Conservation (phyloP, 805 yeast genomes). For the Candida dajiaensis region DNA sequence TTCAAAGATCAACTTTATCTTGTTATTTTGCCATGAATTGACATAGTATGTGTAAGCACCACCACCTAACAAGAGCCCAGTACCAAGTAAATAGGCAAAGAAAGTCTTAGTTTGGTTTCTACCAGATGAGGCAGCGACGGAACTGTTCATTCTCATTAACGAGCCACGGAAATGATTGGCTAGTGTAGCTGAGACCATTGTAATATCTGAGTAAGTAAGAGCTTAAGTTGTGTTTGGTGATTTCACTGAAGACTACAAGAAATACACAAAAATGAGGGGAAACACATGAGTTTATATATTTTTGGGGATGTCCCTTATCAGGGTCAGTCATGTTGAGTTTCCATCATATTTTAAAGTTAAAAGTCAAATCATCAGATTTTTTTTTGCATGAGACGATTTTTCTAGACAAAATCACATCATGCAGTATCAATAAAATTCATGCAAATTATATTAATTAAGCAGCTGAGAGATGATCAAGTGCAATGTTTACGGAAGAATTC, state of each 20-base stretch:
- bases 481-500: background rate
- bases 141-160: slow-evolving; percentile 15
- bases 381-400: background rate
- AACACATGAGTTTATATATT: background rate
- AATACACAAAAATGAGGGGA: no score
- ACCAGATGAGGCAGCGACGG: slow-evolving; percentile 11
- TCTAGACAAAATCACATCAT: background rate
- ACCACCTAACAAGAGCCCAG: slow-evolving; percentile 13
- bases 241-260: background rate
- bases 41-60: slow-evolving; percentile 16
- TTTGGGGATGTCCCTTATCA: background rate
- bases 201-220: background rate
- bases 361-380: background rate
- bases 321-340: background rate
- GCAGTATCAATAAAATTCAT: no score
- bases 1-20: slow-evolving; percentile 21
- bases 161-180: slow-evolving; percentile 20
- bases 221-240: background rate
- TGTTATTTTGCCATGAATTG: slow-evolving; percentile 22
- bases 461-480: no score
- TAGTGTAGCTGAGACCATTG: slow-evolving; percentile 22
- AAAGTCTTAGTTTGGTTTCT: slow-evolving; percentile 8
- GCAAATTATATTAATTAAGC: no score
- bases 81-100: slow-evolving; percentile 16
- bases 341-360: background rate